Percentiles rank a stretch among this genome's conserved stretches.
Evolutionary conservation across 352 stramenopile genomes (phyloP).

Genomic region (Phytophthora constricta): DNA sequence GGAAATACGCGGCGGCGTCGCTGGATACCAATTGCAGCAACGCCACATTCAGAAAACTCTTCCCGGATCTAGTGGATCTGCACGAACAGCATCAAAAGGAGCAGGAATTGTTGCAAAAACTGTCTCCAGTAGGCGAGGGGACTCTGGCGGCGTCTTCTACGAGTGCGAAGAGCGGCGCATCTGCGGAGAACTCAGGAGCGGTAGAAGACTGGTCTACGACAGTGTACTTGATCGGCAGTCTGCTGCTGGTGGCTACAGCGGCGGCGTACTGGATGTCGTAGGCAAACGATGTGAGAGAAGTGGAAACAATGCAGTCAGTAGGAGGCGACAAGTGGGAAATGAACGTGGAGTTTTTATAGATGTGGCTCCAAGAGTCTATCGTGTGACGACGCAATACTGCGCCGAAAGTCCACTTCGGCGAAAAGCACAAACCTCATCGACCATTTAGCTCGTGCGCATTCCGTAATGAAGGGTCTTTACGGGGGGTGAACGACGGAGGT

Average conservation of each 20-base stretch:
- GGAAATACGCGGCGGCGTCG: constrained; percentile 81
- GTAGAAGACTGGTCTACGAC: constrained; percentile 51
- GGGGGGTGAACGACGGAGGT: constrained; percentile 40
- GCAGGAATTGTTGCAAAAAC: constrained; percentile 45
- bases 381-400: not conserved
- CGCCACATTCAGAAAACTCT: constrained; percentile 86
- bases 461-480: constrained; percentile 15
- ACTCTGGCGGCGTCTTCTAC: constrained; percentile 13
- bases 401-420: constrained; percentile 5
- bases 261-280: constrained; percentile 61
- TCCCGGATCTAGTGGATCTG: constrained; percentile 88
- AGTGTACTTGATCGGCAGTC: constrained; percentile 47
- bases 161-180: constrained; percentile 21
- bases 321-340: constrained; percentile 15
- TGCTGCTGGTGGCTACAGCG: constrained; percentile 47
- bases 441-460: constrained; percentile 7
- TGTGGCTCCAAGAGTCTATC: constrained; percentile 16
- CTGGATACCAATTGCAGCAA: constrained; percentile 86
- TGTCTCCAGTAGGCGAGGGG: constrained; percentile 21
- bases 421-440: constrained; percentile 4
- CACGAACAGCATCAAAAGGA: constrained; percentile 64
- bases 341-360: constrained; percentile 15
- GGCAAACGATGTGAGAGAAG: constrained; percentile 18
- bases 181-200: constrained; percentile 22
- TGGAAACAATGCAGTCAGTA: constrained; percentile 3